Base-by-base conservation (phyloP, 176 grass and related monocot species). In the Typha latifolia region DNA sequence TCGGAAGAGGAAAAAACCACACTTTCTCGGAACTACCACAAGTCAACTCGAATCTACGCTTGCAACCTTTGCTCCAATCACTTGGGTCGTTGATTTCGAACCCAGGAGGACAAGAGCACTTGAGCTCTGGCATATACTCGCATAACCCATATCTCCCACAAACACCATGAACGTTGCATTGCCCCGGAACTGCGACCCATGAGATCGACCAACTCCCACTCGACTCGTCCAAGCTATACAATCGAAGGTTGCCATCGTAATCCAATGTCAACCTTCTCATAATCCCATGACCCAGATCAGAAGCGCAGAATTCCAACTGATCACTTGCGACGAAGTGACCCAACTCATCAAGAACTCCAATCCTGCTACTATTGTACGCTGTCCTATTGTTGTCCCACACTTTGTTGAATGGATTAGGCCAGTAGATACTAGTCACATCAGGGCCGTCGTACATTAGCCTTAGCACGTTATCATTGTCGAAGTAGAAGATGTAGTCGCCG, bases 211-310 rank as follows among this genome's bases (percentile, higher is more conserved):
- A 95, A 12, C 1, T 49, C 6, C 75, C 63, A 14, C 7, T 55
- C 50, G 37, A 66, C 3, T 24, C 4, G 14, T 71, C 47, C 20
- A 90, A 77, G 52, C 86, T 95, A 37, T 86, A 79, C 16, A 86
- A 14, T 12, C 90, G 61, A 15, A 83, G 90, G 55, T 84, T 86
- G 0, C 85, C 90, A 2, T 94, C 85, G 3, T 83, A 84, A 32
- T 89, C 85, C 32, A 94, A 63, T 64, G 85, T 94, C 62, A 94
- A 61, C 48, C 85, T 80, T 48, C 90, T 89, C 63, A 82, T 55
- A 0, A 81, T 29, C 11, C 51, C 19, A 66, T 21, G 10, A 23
- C 80, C 77, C 14, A 71, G 63, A 78, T 94, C 85, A 5, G 77
- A 86, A 8, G 90, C 76, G 34, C 66, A 23, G 68, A 89, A 78